Evolutionary conservation across 305 asterid species (phyloP), one percentile per base, ranked within the genome.

Genomic region (Rubia tinctorum): DNA sequence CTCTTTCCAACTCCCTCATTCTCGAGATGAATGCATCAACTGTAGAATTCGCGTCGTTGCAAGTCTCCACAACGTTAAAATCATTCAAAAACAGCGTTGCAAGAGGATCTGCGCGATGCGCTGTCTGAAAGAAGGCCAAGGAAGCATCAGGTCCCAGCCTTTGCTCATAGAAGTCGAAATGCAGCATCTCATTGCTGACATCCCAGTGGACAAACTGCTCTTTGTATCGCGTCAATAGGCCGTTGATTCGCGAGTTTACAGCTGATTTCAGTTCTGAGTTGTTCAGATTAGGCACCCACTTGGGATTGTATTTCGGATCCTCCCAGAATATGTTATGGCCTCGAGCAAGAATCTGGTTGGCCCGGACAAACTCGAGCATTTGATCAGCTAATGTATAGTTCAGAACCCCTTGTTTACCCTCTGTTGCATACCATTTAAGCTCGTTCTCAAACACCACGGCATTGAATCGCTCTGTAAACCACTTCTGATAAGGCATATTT

Each of bases 301-400:
- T 17, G 2, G 98, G 97, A 0, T 69, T 81, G 87, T 71, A 87
- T 20, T 34, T 77, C 0, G 93, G 93, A 18, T 89, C 86, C 76
- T 89, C 97, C 96, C 97, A 90, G 85, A 92, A 89, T 3, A 90
- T 90, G 75, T 90, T 89, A 85, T 92, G 98, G 68, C 98, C 97
- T 45, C 97, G 69, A 4, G 80, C 89, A 0, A 73, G 73, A 14
- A 92, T 89, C 40, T 86, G 91, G 77, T 90, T 84, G 7, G 94
- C 73, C 51, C 90, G 85, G 5, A 87, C 62, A 71, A 89, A 90
- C 62, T 85, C 88, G 8, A 92, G 84, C 97, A 90, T 86, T 45
- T 77, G 77, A 59, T 90, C 96, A 0, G 98, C 85, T 65, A 78
- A 0, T 8, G 88, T 85, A 84, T 92, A 92, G 88, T 92, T 89